phyloP scores from a whole-genome alignment of 495 filamentous ascomycete species.

The Penicillium angulare region DNA sequence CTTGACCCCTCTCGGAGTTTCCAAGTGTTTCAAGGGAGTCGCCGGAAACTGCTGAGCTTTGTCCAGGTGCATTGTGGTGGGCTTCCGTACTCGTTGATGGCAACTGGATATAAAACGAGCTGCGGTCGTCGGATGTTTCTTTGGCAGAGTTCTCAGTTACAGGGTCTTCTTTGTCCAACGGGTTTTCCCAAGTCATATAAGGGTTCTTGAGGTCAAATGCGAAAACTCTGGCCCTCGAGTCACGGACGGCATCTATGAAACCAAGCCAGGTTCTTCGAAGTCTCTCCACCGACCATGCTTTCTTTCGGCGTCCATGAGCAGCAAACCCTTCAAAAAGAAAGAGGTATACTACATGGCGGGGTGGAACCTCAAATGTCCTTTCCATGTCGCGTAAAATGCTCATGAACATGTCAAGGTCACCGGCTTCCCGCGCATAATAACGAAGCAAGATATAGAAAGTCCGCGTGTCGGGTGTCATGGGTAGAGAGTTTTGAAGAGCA shows the following conservation, averaged over 20 bases:
- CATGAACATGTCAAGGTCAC: slow-evolving; percentile 35
- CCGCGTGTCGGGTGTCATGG: slow-evolving; percentile 42
- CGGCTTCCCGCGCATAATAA: slow-evolving; percentile 35
- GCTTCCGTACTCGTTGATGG: too few species aligned
- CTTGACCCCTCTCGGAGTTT: too few species aligned
- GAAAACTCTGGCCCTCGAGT: slow-evolving; percentile 51
- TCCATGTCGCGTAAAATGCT: slow-evolving; percentile 44
- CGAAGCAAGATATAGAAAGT: slow-evolving; percentile 46
- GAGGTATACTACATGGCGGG: slow-evolving; percentile 41
- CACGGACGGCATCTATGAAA: slow-evolving; percentile 53
- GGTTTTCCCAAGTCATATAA: slow-evolving; percentile 40
- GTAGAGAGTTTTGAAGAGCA: slow-evolving; percentile 37
- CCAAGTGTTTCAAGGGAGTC: too few species aligned
- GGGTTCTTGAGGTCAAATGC: slow-evolving; percentile 13
- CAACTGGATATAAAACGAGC: too few species aligned
- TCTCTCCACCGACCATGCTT: slow-evolving; percentile 57
- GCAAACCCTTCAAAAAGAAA: slow-evolving; percentile 73
- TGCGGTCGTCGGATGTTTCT: too few species aligned
- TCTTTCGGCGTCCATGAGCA: slow-evolving; percentile 36
- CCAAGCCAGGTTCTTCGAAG: slow-evolving; percentile 46
- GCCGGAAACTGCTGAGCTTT: too few species aligned
- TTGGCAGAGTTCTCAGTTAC: not conserved
- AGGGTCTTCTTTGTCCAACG: slow-evolving; percentile 22
- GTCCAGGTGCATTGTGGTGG: too few species aligned
- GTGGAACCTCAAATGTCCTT: slow-evolving; percentile 33